phyloP scores from a whole-genome alignment of 805 yeast species.

The Ogataea kodamae region DNA sequence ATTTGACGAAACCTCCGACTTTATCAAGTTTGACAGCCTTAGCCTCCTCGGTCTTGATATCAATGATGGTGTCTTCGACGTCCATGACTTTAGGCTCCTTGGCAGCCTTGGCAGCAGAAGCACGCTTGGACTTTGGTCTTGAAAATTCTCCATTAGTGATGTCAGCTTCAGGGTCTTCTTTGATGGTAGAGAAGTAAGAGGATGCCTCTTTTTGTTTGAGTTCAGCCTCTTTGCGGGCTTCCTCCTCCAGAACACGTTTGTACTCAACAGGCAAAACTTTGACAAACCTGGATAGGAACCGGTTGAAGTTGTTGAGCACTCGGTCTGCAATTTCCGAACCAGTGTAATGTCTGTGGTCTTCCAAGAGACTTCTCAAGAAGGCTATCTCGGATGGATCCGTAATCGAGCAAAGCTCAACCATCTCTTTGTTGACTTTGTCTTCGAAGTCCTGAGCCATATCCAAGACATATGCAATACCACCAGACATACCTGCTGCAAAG shows the following conservation, averaged over 20 bases:
- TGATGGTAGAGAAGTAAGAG: conserved; percentile 62
- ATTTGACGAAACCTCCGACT: conserved; percentile 88
- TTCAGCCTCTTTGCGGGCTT: conserved; percentile 59
- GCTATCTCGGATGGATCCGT: conserved; percentile 92
- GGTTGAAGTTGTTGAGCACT: conserved; percentile 80
- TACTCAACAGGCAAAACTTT: conserved; percentile 92
- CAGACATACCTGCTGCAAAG: conserved; percentile 98
- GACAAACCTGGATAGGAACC: conserved; percentile 82
- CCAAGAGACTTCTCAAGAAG: conserved; percentile 85
- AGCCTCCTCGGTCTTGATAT: conserved; percentile 60
- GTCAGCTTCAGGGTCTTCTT: conserved; percentile 81
- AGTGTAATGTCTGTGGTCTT: conserved; percentile 94
- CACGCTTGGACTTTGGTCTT: conserved; percentile 43
- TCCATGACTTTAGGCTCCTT: conserved; percentile 84
- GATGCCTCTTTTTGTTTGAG: conserved; percentile 65
- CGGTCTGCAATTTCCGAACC: conserved; percentile 85
- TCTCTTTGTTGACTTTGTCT: conserved; percentile 72
- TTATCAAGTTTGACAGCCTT: conserved; percentile 69
- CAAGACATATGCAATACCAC: conserved; percentile 96
- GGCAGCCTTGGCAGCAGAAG: conserved; percentile 27
- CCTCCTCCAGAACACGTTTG: conserved; percentile 81
- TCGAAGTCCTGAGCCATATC: conserved; percentile 92
- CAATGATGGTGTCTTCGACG: conserved; percentile 82
- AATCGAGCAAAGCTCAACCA: conserved; percentile 74
- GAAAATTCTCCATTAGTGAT: conserved; percentile 85